Percentiles rank a stretch among this genome's conserved stretches.
These are phyloP conservation scores for Cordyceps farinosa DNA, from an alignment of 2,329 filamentous ascomycete species.

Conservation along the genomic window DNA sequence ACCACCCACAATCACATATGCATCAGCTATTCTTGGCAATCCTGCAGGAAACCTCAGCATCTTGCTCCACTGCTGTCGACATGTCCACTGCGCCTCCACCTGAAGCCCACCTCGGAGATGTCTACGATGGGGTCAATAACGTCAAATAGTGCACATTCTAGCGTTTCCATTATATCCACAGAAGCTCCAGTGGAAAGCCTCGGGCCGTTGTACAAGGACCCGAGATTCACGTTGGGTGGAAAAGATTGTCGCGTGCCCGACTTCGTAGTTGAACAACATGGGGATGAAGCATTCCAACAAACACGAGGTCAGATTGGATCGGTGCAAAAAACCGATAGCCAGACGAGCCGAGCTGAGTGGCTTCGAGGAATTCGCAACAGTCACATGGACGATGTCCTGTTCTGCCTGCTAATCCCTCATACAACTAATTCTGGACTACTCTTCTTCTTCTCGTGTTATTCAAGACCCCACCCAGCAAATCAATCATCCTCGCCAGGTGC, in stretches of 20 bases:
- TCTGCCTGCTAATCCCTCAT: too few relatives aligned
- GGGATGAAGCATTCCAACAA: too few relatives aligned
- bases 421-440: too few relatives aligned
- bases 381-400: too few relatives aligned
- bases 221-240: neutral
- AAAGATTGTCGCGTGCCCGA: too few relatives aligned
- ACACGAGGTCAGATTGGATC: too few relatives aligned
- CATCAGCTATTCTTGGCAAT: neutral
- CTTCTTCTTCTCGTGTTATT: too few relatives aligned
- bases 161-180: neutral
- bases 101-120: neutral
- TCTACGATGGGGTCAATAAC: neutral
- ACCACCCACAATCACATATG: neutral
- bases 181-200: neutral
- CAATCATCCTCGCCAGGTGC: conserved; percentile 14
- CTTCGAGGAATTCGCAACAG: too few relatives aligned
- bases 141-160: neutral
- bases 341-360: too few relatives aligned
- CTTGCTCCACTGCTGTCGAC: neutral
- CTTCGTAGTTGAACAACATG: too few relatives aligned
- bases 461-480: neutral
- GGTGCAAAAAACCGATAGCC: too few relatives aligned
- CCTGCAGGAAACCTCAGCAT: neutral
- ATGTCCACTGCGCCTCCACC: neutral
- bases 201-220: neutral